Evolutionary conservation across 2,329 filamentous ascomycete genomes (phyloP).

Genomic region (Scytalidium sp.): DNA sequence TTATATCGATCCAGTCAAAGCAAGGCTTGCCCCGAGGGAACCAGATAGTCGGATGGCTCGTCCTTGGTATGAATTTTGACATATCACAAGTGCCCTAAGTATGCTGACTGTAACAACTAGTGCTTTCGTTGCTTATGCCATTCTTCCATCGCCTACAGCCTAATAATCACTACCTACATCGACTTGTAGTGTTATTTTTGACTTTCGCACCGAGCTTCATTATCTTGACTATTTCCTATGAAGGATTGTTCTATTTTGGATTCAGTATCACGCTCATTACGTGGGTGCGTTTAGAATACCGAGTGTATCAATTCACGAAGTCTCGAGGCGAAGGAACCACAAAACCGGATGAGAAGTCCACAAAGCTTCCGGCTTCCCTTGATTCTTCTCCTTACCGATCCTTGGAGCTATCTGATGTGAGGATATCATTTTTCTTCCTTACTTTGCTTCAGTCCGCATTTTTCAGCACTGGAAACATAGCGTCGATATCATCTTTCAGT

Average conservation of each 20-base stretch:
- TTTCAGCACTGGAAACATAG: constrained; percentile 95
- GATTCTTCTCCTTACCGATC: constrained; percentile 46
- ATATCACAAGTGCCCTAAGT: constrained; percentile 5
- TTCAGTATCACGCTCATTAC: constrained; percentile 80
- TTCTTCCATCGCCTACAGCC: constrained; percentile 77
- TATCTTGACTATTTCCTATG: constrained; percentile 95
- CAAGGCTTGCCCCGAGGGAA: constrained; percentile 83
- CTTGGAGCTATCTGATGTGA: constrained; percentile 76
- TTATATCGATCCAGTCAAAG: constrained; percentile 80
- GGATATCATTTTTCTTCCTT: constrained; percentile 92
- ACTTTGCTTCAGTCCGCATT: constrained; percentile 93
- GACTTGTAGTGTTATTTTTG: constrained; percentile 83
- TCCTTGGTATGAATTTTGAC: constrained; percentile 56
- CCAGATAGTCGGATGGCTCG: constrained; percentile 80
- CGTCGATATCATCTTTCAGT: constrained; percentile 89
- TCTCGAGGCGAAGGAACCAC: constrained; percentile 12
- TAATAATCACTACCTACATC: constrained; percentile 86
- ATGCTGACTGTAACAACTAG: constrained; percentile 34
- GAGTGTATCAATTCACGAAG: constrained; percentile 52
- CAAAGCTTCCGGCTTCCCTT: constrained; percentile 18
- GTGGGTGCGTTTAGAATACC: constrained; percentile 91
- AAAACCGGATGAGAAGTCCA: constrained; percentile 13
- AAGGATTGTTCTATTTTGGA: constrained; percentile 90
- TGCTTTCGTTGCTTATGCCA: constrained; percentile 73
- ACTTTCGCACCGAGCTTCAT: constrained; percentile 92